phyloP scores from a whole-genome alignment of 1,139 yeast species.

The Scheffersomyces titani region DNA sequence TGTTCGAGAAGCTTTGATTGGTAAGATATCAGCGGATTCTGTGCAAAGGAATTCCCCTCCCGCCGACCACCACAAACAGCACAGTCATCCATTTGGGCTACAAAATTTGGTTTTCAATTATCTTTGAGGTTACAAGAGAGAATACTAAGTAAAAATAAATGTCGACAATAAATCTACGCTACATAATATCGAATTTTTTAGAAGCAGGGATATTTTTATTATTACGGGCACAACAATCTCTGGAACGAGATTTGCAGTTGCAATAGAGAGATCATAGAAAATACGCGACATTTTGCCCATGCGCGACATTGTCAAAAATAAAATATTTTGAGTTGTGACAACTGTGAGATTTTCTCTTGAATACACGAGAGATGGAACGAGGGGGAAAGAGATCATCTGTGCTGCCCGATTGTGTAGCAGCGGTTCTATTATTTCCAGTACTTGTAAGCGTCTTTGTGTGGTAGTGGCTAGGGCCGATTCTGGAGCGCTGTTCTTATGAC shows the following conservation, averaged over 20 bases:
- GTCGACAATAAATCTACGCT: neutral
- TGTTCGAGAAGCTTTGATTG: neutral
- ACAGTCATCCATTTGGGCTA: neutral
- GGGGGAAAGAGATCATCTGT: neutral
- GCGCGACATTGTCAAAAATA: too few species aligned
- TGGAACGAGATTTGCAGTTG: neutral
- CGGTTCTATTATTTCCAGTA: too few species aligned
- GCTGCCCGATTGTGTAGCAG: neutral
- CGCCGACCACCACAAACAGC: neutral
- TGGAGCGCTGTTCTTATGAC: too few species aligned
- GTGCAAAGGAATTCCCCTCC: neutral
- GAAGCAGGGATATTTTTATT: neutral
- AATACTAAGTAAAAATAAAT: neutral
- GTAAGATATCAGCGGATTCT: neutral
- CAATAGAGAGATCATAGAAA: neutral
- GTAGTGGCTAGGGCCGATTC: too few species aligned
- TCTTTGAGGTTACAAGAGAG: neutral
- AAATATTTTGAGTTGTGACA: neutral
- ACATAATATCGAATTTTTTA: neutral
- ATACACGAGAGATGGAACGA: conserved; percentile 1
- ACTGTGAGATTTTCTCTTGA: conserved; percentile 1
- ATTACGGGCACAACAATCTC: neutral
- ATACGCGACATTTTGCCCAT: too few species aligned
- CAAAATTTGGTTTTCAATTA: neutral
- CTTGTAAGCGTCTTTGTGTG: too few species aligned